Base-by-base conservation (phyloP, 768 basidiomycete genomes). In the Suillus placidus region DNA sequence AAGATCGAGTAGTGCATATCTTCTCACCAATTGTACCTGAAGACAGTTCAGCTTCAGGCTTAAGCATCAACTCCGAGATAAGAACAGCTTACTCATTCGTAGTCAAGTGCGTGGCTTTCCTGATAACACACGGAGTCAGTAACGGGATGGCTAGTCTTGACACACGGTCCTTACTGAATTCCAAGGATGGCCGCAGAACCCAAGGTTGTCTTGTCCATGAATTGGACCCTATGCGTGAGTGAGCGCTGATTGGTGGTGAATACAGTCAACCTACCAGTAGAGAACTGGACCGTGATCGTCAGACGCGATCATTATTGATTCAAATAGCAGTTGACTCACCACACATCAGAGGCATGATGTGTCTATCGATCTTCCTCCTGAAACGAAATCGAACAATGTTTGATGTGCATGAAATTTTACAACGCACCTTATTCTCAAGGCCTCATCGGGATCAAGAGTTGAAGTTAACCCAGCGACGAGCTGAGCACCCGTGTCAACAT, bases 181-280 rank as follows among this genome's bases (percentile, higher is more conserved):
- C 88, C 88, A 57, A 90, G 79, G 65, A 90, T 88, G 7, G 88
- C 86, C 1, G 88, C 71, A 66, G 81, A 83, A 5, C 87, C 87
- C 9, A 89, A 74, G 2, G 88, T 89, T 2, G 85, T 87, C 77
- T 89, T 88, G 69, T 89, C 88, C 85, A 89, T 88, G 66, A 85
- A 88, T 71, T 89, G 87, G n/a, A 89, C 82, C 83, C 87, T 85
- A 66, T 32, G 18, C n/a, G 26, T 2, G 47, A 47, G 32, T 62
- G 32, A 20, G 42, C 3, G 18, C 38, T 40, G 37, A 32, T 34
- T 30, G 3, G 18, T 6, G 6, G 12, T 63, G 38, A 30, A 62
- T n/a, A 18, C 38, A 54, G 9, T 45, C 13, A 12, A 14, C 78
- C 16, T 68, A 86, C 83, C 80, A 84, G 69, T 85, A 86, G 52